Conservation (phyloP, 2,329 filamentous ascomycete genomes). For the Penicillium brasilianum region DNA sequence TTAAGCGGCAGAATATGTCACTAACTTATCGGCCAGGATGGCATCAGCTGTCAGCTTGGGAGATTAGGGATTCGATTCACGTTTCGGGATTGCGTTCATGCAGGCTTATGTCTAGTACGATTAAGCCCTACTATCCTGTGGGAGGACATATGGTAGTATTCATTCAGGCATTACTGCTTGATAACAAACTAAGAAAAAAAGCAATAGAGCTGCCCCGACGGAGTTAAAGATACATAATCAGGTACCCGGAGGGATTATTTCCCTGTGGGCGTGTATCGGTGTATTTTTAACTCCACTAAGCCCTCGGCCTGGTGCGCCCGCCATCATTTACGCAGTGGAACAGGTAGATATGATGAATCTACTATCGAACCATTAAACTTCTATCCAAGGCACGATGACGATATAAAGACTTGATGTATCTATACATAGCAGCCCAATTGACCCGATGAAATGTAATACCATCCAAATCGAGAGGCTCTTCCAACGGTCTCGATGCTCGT, state of each 20-base stretch:
- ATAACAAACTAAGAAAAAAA: neutral
- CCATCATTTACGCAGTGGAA: neutral
- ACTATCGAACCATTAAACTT: neutral
- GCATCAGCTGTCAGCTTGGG: neutral
- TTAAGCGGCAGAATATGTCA: neutral
- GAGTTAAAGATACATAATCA: neutral
- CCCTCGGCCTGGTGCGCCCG: neutral
- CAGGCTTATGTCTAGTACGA: neutral
- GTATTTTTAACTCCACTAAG: slow-evolving; percentile 11
- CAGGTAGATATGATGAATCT: slow-evolving; percentile 5
- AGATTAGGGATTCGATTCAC: neutral
- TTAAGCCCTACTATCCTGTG: neutral
- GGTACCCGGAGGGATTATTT: slow-evolving; percentile 10
- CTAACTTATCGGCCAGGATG: neutral
- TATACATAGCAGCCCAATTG: neutral
- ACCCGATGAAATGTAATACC: neutral
- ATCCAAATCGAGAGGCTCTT: neutral
- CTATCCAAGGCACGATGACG: neutral
- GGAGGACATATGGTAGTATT: no score
- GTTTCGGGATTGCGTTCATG: neutral
- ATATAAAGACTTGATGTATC: neutral
- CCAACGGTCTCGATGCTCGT: neutral
- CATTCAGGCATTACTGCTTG: neutral
- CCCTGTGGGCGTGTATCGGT: slow-evolving; percentile 13
- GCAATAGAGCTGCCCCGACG: neutral